phyloP scores from a whole-genome alignment of 1,284 basidiomycete species.

The Cutaneotrichosporon cyanovorans region DNA sequence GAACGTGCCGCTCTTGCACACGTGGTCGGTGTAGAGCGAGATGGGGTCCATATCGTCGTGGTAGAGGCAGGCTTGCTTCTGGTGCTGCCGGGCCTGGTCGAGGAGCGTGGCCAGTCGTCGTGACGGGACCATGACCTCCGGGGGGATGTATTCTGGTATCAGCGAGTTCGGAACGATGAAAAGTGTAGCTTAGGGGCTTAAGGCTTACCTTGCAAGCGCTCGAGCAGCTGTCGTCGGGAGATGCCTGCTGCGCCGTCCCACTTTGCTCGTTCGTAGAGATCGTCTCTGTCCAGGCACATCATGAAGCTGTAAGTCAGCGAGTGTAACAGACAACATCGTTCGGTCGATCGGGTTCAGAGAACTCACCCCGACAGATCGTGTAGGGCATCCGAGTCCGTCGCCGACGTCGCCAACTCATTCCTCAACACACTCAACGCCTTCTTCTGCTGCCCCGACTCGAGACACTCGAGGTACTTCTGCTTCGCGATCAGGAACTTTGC shows the following conservation, averaged over 20 bases:
- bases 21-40: slow-evolving; percentile 79
- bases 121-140: slow-evolving; percentile 84
- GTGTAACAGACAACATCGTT: too few species aligned
- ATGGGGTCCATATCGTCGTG: slow-evolving; percentile 59
- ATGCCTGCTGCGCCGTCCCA: slow-evolving; percentile 83
- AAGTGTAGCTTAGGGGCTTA: too few species aligned
- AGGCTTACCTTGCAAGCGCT: slow-evolving; percentile 68
- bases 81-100: slow-evolving; percentile 73
- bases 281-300: slow-evolving; percentile 79
- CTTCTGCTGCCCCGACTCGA: slow-evolving; percentile 74
- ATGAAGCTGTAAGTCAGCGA: slow-evolving; percentile 56
- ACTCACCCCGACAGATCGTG: slow-evolving; percentile 75
- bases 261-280: slow-evolving; percentile 67
- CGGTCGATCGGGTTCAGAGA: too few species aligned
- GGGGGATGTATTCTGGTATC: slow-evolving; percentile 68
- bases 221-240: slow-evolving; percentile 69
- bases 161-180: slow-evolving; percentile 7
- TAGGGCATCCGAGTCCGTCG: slow-evolving; percentile 63
- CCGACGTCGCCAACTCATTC: slow-evolving; percentile 73
- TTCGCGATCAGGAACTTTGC: slow-evolving; percentile 80
- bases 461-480: slow-evolving; percentile 93
- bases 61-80: slow-evolving; percentile 70
- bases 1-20: slow-evolving; percentile 71
- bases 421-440: slow-evolving; percentile 78
- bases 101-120: slow-evolving; percentile 77